Evolutionary conservation across 1,284 basidiomycete genomes (phyloP), one percentile per base, ranked within the genome.

Genomic region (Naganishia sp.): DNA sequence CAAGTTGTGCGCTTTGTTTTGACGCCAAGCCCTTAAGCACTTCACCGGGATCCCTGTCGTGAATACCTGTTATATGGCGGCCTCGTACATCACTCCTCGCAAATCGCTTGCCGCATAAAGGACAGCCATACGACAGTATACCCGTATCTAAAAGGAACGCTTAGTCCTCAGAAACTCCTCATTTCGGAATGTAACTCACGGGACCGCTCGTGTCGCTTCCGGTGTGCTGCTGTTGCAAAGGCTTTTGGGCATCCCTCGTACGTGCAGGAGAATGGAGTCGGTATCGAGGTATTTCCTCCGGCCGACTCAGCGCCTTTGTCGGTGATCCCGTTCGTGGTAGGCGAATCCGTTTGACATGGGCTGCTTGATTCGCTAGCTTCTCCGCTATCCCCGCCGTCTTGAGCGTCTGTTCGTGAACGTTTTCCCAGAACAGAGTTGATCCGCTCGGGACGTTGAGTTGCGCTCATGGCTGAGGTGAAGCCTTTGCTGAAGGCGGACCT

Each of bases 201-300:
- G 56, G 70, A 68, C 58, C 71, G 70, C 47, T 75, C 74, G 66
- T 75, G 74, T 39, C 74, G 63, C 21, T 73, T 67, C 25, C 71
- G 71, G 70, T 75, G 74, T 15, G 70, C 71, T 43, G 72, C 74
- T 13, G 73, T 72, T 1, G 72, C 71, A 66, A 75, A 75, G 13
- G 67, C 66, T 61, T 75, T 75, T 13, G 62, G 57, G 52, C 74
- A 75, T 17, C 71, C 73, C 72, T 42, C 47, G 39, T 61, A 61
- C 21, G 58, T 61, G 23, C 58, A 61, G 7, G 10, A 47, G 11
- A 61, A 61, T 11, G 47, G 58, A 42, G 42, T 51, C 6, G 47
- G 25, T 15, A 28, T 28, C 28, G 28, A 1, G 28, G 28, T 28
- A 28, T 28, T 28, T 28, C 28, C 28, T 28, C 28, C 28, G 28